Evolutionary conservation across 2,329 filamentous ascomycete genomes (phyloP), one percentile per base, ranked within the genome.

Genomic region (Cytospora piceae): DNA sequence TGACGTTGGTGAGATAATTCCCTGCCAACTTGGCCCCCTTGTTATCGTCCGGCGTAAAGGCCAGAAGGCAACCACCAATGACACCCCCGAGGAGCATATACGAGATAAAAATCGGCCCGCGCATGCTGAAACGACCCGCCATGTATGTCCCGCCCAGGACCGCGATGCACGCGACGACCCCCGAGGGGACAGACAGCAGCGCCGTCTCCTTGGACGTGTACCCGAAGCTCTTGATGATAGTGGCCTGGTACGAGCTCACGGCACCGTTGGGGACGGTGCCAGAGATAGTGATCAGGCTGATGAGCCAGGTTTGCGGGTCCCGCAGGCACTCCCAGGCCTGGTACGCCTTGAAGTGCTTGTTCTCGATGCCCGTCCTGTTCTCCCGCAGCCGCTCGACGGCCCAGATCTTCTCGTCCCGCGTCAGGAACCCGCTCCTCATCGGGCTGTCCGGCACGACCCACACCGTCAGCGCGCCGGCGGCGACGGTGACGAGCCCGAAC

Each of bases 301-400:
- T 66, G 15, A 70, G 55, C 70, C 70, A 71, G 4, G 69, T 68
- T 63, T 69, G 67, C 27, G 64, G 64, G 31, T 67, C 67, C 12
- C 42, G 58, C 32, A 68, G 42, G 51, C 67, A 68, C 55, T 68
- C 64, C 60, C 29, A 62, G 49, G 88, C 76, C 72, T 91, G 88
- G 62, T 89, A 85, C 71, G 80, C 74, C 72, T 89, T 89, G 75
- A 86, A 89, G 69, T 90, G 85, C 76, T 88, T 88, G 70, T 90
- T 90, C 4, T 87, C 87, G 24, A 90, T 87, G 4, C 88, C 88
- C 72, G 90, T 87, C 67, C 88, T 83, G 68, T 91, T 91, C 37
- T 82, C 76, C 0, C 87, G 78, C 52, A 91, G 86, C 8, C 88
- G 81, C 20, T 72, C 72, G 29, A 75, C 59, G n/a, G 66, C 67